Conservation (phyloP, 2,329 filamentous ascomycete genomes). For the Aspergillus arachidicola region DNA sequence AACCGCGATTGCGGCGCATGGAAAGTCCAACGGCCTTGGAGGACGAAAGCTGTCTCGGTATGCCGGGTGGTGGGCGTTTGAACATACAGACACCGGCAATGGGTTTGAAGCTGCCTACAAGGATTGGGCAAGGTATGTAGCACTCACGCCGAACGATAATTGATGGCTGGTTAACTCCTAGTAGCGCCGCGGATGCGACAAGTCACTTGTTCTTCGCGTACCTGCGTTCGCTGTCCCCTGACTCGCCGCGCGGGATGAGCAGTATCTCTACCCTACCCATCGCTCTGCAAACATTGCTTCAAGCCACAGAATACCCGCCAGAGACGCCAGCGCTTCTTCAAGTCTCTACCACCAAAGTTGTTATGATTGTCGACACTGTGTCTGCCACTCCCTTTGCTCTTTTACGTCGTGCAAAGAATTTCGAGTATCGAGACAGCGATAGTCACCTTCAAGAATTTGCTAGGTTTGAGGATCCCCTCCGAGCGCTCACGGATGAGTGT, state of each 20-base stretch:
- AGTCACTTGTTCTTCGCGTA: constrained; percentile 99
- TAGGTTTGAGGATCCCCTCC: constrained; percentile 83
- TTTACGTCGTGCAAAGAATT: constrained; percentile 86
- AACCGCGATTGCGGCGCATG: constrained; percentile 86
- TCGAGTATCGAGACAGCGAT: constrained; percentile 91
- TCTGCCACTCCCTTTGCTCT: constrained; percentile 93
- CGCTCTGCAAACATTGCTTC: constrained; percentile 85
- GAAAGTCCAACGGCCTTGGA: constrained; percentile 88
- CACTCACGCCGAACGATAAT: background rate
- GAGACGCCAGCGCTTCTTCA: constrained; percentile 75
- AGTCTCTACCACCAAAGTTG: constrained; percentile 79
- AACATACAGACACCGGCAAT: constrained; percentile 80
- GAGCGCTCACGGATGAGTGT: constrained; percentile 90
- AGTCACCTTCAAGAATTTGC: constrained; percentile 81
- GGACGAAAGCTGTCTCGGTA: constrained; percentile 92
- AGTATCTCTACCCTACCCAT: constrained; percentile 85
- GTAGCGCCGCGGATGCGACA: constrained; percentile 87
- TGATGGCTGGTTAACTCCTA: constrained; percentile 33
- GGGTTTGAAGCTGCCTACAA: constrained; percentile 96
- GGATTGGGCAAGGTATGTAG: constrained; percentile 73
- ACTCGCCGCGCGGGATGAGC: constrained; percentile 66
- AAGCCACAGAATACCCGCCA: constrained; percentile 93
- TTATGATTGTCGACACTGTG: constrained; percentile 95
- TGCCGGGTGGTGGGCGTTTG: constrained; percentile 98
- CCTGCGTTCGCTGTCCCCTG: constrained; percentile 84